Conservation (phyloP, 805 yeast species). For the Saturnispora sekii region DNA sequence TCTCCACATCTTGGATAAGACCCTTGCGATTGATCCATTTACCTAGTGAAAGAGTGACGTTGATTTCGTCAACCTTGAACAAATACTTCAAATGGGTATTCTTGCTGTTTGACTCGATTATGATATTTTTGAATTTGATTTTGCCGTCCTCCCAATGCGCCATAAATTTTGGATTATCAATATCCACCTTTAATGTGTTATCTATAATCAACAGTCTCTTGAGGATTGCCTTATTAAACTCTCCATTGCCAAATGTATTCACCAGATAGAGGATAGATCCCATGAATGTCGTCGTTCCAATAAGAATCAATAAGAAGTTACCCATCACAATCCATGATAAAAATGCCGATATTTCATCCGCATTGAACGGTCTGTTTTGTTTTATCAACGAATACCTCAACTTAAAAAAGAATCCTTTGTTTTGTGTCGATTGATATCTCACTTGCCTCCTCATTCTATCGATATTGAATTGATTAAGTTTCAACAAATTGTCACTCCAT, state of each 20-base stretch:
- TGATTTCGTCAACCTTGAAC: slow-evolving; percentile 34
- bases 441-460: neutral
- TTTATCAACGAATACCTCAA: slow-evolving; percentile 39
- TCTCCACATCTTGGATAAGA: slow-evolving; percentile 37
- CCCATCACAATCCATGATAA: slow-evolving; percentile 52
- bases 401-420: neutral
- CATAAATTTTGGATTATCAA: slow-evolving; percentile 27
- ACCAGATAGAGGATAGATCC: slow-evolving; percentile 37
- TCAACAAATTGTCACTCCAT: neutral
- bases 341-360: slow-evolving; percentile 45
- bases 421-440: neutral
- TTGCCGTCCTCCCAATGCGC: slow-evolving; percentile 42
- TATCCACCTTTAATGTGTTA: slow-evolving; percentile 22
- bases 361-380: slow-evolving; percentile 37
- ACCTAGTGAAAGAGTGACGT: slow-evolving; percentile 37
- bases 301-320: slow-evolving; percentile 41
- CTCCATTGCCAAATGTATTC: slow-evolving; percentile 26
- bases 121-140: slow-evolving; percentile 35
- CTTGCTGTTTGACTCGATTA: slow-evolving; percentile 16
- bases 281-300: slow-evolving; percentile 51
- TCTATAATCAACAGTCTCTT: slow-evolving; percentile 26
- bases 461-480: neutral
- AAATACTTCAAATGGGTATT: slow-evolving; percentile 19
- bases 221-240: slow-evolving; percentile 19
- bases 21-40: slow-evolving; percentile 52